phyloP scores from a whole-genome alignment of 257 asterid species.

The Apocynum venetum region DNA sequence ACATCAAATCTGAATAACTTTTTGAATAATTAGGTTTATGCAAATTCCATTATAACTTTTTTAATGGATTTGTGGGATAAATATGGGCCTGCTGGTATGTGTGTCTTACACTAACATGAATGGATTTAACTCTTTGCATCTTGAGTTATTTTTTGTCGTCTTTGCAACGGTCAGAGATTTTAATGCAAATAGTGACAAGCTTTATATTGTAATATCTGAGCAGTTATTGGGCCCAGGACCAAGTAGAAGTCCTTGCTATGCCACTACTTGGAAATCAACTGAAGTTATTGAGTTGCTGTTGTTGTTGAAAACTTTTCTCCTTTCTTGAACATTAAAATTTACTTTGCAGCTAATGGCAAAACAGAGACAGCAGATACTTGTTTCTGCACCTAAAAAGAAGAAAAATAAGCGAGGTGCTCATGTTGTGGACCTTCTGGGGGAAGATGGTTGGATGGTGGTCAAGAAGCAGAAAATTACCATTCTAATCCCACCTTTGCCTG shows the following conservation, averaged over 20 bases:
- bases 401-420: constrained; percentile 26
- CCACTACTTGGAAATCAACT: neutral
- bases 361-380: constrained; percentile 39
- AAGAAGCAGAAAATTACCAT: constrained; percentile 83
- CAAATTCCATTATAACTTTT: neutral
- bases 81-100: neutral
- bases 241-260: neutral
- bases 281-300: neutral
- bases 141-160: neutral
- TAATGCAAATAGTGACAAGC: neutral
- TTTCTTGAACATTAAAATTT: neutral
- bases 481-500: constrained; percentile 69
- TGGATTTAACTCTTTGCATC: neutral
- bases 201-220: neutral
- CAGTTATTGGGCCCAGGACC: neutral
- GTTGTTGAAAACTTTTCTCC: neutral
- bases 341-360: constrained; percentile 49
- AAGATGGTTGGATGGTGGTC: constrained; percentile 65
- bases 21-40: neutral
- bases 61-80: neutral
- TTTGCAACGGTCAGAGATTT: neutral
- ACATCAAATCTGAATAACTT: neutral
- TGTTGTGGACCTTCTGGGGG: constrained; percentile 28
- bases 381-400: constrained; percentile 35
- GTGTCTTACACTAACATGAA: neutral